Evolutionary conservation across 2,329 filamentous ascomycete genomes (phyloP).

Genomic region (Boeremia exigua): DNA sequence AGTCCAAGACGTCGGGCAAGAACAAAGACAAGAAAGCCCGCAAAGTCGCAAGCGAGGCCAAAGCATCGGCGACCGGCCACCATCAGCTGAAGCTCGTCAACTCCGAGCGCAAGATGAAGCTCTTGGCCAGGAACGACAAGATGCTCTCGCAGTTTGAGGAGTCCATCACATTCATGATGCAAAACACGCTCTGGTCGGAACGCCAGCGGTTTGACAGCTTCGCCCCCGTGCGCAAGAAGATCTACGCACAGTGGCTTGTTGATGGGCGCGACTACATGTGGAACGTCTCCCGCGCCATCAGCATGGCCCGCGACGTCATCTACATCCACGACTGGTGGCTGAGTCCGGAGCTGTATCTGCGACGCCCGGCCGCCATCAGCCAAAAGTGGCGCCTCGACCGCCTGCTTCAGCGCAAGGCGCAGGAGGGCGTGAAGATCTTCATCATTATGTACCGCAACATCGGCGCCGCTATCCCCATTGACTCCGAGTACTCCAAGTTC

Average conservation of each 20-base stretch:
- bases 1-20: slow-evolving; percentile 66
- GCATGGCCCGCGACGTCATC: slow-evolving; percentile 95
- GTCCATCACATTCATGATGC: slow-evolving; percentile 85
- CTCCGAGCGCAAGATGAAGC: slow-evolving; percentile 87
- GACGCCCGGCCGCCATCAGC: slow-evolving; percentile 90
- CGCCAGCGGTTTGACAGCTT: slow-evolving; percentile 91
- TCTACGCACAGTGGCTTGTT: slow-evolving; percentile 95
- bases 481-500: slow-evolving; percentile 98
- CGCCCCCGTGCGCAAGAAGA: slow-evolving; percentile 83
- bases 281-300: slow-evolving; percentile 96
- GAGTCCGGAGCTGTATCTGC: slow-evolving; percentile 93
- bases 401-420: slow-evolving; percentile 88
- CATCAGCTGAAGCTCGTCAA: slow-evolving; percentile 90
- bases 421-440: slow-evolving; percentile 95
- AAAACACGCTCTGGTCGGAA: slow-evolving; percentile 80
- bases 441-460: slow-evolving; percentile 98
- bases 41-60: slow-evolving; percentile 69
- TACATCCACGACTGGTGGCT: slow-evolving; percentile 99
- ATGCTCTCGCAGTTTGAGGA: slow-evolving; percentile 92
- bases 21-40: slow-evolving; percentile 61
- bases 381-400: slow-evolving; percentile 97
- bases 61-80: slow-evolving; percentile 71
- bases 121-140: slow-evolving; percentile 89
- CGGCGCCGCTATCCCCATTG: slow-evolving; percentile 94
- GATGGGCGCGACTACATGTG: slow-evolving; percentile 99